Percentiles rank a stretch among this genome's conserved stretches.
phyloP scores from a whole-genome alignment of 345 rosid species.

The Psidium friedrichsthalianum region DNA sequence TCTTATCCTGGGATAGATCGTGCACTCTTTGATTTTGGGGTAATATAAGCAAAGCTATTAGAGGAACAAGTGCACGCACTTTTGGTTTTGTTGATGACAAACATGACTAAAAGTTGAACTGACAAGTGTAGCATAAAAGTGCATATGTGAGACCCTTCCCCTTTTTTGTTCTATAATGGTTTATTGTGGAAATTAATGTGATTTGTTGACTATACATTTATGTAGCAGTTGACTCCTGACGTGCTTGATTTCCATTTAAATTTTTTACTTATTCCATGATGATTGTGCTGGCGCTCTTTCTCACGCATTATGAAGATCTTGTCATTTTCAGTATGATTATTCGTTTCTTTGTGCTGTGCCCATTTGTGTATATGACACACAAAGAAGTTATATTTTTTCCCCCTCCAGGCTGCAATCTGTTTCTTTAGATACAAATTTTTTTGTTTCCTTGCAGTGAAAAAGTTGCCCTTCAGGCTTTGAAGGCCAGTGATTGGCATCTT shows the following conservation, averaged over 20 bases:
- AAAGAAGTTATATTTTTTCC: not conserved
- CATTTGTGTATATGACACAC: not conserved
- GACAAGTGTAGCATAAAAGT: not conserved
- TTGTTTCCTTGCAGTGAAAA: constrained; percentile 57
- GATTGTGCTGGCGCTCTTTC: not conserved
- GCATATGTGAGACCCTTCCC: not conserved
- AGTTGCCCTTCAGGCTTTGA: constrained; percentile 72
- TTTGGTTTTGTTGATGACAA: not conserved
- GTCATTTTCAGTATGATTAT: not conserved
- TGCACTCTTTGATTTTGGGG: not conserved
- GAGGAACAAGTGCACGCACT: not conserved
- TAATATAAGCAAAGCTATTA: not conserved
- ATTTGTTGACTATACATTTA: not conserved
- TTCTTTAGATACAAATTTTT: not conserved
- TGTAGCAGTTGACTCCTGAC: not conserved
- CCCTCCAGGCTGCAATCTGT: not conserved
- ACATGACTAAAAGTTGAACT: not conserved
- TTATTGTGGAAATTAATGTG: not conserved
- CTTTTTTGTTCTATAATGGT: not conserved
- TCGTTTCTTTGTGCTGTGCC: not conserved
- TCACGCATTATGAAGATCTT: not conserved
- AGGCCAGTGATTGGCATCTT: constrained; percentile 89
- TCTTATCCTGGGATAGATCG: not conserved
- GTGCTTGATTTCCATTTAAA: not conserved
- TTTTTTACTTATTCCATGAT: not conserved